Evolutionary conservation across 176 grass and related monocot species (phyloP), one percentile per base, ranked within the genome.

Genomic region (Aegilops longissima): DNA sequence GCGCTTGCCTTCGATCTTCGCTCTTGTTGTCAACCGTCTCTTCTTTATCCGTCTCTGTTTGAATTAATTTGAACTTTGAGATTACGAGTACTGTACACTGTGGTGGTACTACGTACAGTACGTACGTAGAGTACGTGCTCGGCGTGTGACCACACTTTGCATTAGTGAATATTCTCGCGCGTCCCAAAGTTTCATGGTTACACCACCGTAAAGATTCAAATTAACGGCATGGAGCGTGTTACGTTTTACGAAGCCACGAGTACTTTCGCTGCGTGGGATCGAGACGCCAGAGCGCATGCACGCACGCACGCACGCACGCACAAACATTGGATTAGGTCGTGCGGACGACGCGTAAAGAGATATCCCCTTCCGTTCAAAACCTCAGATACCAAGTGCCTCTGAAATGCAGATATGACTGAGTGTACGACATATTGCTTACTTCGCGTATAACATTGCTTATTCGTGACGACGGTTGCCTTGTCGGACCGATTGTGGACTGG

Each of bases 41-140:
- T 29, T 63, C 5, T 29, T 52, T 34, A 69, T 29, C 54, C n/a
- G 23, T 62, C 64, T 14, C 72, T 14, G 66, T 47, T 83, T 83
- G 59, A 74, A 59, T 75, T 64, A 4, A 1, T 70, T 52, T 83
- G 81, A 83, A 83, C 52, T 76, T 90, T 52, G 31, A 90, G 73
- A 83, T 66, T 90, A 10, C 16, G 1, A 9, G 25, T 24, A 21
- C 9, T 11, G 9, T 13, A 20, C 36, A 12, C 69, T 39, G 67
- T 70, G 12, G 11, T 42, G 17, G 18, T 39, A 21, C 36, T 71
- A 40, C 35, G 52, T 56, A 20, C 52, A 17, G 5, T 54, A 17
- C 27, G 14, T 54, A 18, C 51, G 16, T 71, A 34, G 6, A 3
- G 67, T 70, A 36, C 67, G 31, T 36, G 33, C 67, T 36, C 33